phyloP scores from a whole-genome alignment of 192 early-diverging fungal genomes.

The Pecoramyces ruminantium region DNA sequence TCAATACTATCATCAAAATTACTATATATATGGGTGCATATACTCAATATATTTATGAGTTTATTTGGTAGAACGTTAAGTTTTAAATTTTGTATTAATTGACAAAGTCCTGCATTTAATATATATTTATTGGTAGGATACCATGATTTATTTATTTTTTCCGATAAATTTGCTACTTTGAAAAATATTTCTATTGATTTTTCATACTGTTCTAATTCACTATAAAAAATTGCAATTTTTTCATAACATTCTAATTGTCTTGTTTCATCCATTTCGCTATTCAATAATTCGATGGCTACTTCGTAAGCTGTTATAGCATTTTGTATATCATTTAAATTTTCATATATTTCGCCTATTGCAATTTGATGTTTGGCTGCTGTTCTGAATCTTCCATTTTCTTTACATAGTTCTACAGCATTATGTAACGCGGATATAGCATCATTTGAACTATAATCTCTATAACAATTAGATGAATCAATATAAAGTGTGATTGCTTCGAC shows the following conservation, averaged over 20 bases:
- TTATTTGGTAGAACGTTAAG: neutral
- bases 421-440: neutral
- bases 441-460: neutral
- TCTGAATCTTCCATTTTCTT: neutral
- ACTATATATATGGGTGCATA: neutral
- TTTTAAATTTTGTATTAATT: neutral
- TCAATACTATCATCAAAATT: neutral
- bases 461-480: neutral
- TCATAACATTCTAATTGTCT: neutral
- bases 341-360: neutral
- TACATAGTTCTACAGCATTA: neutral
- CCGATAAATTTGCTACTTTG: neutral
- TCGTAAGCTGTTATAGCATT: neutral
- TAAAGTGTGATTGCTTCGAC: neutral
- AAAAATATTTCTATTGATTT: neutral
- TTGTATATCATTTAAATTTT: neutral
- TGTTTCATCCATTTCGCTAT: neutral
- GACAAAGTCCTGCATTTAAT: neutral
- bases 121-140: neutral
- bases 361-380: neutral
- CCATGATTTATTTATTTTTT: neutral
- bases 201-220: neutral
- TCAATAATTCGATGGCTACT: neutral
- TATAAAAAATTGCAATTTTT: neutral
- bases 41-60: neutral